Base-by-base conservation (phyloP, 352 stramenopile genomes). In the Phytophthora sp. region DNA sequence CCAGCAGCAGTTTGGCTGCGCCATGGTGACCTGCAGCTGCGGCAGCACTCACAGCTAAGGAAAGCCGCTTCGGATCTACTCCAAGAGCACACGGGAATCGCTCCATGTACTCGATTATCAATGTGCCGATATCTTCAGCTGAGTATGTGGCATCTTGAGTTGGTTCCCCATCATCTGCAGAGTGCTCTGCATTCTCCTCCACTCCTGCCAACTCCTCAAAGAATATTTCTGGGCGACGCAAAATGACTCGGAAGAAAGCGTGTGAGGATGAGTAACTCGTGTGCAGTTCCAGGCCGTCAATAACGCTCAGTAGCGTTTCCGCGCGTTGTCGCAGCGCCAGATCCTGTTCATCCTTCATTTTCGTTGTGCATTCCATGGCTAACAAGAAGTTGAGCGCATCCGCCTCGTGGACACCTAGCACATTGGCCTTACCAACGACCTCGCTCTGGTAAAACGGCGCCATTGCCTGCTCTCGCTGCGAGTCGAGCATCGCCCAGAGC, bases 361-460 rank as follows among this genome's bases (percentile, higher is more conserved):
- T 74, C 15, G 62, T 68, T 9, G 69, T 87, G 60, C 80, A 92
- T 63, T 92, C 82, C 42, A 85, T 69, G 39, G 70, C 66, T 64
- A 92, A 31, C 24, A 92, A 37, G 24, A 90, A 92, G 55, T 89
- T 92, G 27, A 89, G 66, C 18, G 79, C 28, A 28, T 92, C 82
- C 1, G 78, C 73, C 53, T 92, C 82, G 45, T 84, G 80, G 21
- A 89, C 55, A 6, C 66, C 49, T 13, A 70, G 44, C 17, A 62
- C 54, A 59, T 91, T 91, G 20, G 52, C 70, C 11, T 68, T 79
- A 31, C 48, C 55, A 8, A 64, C 57, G n/a, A 89, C 74, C 65
- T 83, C 56, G 20, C 43, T 51, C 10, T 76, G 74, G 43, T 82
- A 91, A 27, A 86, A 82, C 15, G 34, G 15, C 23, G 41, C 46